Percentiles rank a stretch among this genome's conserved stretches.
Evolutionary conservation across 352 stramenopile genomes (phyloP).

Genomic region (Phytophthora constricta): DNA sequence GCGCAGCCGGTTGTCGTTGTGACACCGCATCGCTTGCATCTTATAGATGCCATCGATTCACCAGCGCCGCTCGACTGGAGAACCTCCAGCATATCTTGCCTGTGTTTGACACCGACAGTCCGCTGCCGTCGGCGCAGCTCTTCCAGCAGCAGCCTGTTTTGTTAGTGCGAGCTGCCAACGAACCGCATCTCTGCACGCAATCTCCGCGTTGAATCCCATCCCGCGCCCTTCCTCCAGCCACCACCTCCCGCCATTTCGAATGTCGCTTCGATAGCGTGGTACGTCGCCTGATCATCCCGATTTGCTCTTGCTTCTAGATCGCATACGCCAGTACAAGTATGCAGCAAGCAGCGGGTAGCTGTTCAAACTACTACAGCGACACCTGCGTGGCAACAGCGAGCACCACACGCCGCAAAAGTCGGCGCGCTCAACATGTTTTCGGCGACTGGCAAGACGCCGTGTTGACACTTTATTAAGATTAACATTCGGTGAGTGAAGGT

Average conservation of each 20-base stretch:
- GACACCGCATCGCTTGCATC: no score
- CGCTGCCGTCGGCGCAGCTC: neutral
- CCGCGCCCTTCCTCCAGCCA: neutral
- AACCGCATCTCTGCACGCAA: neutral
- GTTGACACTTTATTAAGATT: no score
- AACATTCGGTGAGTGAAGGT: no score
- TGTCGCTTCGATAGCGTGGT: neutral
- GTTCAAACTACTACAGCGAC: no score
- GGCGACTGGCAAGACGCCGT: no score
- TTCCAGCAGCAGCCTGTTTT: neutral
- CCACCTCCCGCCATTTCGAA: neutral
- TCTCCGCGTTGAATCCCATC: no score
- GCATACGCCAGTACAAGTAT: neutral
- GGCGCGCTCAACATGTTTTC: no score
- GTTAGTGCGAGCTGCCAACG: neutral
- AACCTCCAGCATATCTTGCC: neutral
- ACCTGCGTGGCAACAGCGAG: no score
- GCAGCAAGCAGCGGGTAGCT: no score
- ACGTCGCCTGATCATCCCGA: neutral
- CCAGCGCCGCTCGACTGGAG: conserved; percentile 32
- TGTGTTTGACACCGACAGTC: neutral
- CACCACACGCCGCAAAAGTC: no score
- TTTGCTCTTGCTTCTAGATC: neutral
- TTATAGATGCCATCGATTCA: no score
- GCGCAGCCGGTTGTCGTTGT: no score